Conservation (phyloP, 768 basidiomycete species). For the Lentinula edodes region DNA sequence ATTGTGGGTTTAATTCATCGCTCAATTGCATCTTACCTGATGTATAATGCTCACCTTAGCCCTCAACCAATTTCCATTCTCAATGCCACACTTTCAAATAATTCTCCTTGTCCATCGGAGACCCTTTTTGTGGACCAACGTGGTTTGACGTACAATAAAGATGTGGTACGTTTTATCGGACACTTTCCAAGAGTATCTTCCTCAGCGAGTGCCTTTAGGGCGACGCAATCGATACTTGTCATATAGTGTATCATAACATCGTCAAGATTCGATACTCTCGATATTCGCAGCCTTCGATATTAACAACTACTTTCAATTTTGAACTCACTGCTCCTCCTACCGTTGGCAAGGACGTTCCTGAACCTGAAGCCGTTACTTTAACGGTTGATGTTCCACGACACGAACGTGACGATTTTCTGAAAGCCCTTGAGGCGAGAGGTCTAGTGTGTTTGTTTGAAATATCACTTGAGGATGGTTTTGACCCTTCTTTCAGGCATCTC, state of each 20-base stretch:
- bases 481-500: not conserved
- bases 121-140: conserved; percentile 48
- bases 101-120: conserved; percentile 33
- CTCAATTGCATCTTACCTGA: not conserved
- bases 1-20: conserved; percentile 34
- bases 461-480: not conserved
- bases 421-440: conserved; percentile 12
- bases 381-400: not conserved
- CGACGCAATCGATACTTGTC: conserved; percentile 47
- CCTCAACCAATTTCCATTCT: conserved; percentile 50
- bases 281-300: conserved; percentile 16
- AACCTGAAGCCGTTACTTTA: not conserved
- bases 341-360: conserved; percentile 20
- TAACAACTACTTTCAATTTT: conserved; percentile 23
- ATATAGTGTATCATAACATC: conserved; percentile 34
- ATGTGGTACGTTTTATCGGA: conserved; percentile 22
- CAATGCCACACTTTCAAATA: conserved; percentile 30
- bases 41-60: conserved; percentile 23
- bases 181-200: not conserved
- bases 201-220: conserved; percentile 24
- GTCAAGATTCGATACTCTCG: conserved; percentile 18
- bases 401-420: conserved; percentile 8
- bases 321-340: conserved; percentile 31
- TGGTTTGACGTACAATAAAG: conserved; percentile 47
- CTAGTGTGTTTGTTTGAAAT: not conserved